Evolutionary conservation across 2,329 filamentous ascomycete genomes (phyloP).

Genomic region (Arachnopeziza araneosa): DNA sequence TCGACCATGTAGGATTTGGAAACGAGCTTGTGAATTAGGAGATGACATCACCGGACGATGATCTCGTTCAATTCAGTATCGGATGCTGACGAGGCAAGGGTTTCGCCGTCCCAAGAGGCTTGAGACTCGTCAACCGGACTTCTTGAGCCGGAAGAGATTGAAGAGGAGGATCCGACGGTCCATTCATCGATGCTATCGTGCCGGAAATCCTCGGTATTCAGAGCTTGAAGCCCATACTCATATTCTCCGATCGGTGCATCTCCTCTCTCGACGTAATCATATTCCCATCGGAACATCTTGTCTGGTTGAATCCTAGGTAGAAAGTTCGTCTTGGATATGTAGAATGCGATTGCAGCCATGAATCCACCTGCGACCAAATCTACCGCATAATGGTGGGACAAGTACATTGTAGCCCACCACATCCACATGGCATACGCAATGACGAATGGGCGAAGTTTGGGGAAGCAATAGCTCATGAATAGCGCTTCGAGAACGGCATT

Average conservation of each 20-base stretch:
- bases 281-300: slow-evolving; percentile 89
- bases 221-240: slow-evolving; percentile 41
- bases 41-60: slow-evolving; percentile 20
- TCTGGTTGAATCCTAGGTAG: slow-evolving; percentile 76
- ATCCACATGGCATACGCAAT: slow-evolving; percentile 85
- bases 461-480: slow-evolving; percentile 92
- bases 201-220: slow-evolving; percentile 25
- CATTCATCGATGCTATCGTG: slow-evolving; percentile 72
- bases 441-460: slow-evolving; percentile 72
- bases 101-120: slow-evolving; percentile 51
- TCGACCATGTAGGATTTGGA: slow-evolving; percentile 9
- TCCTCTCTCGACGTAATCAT: slow-evolving; percentile 86
- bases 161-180: slow-evolving; percentile 79
- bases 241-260: slow-evolving; percentile 53
- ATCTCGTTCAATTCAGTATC: slow-evolving; percentile 30
- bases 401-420: slow-evolving; percentile 98
- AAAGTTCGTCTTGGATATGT: slow-evolving; percentile 73
- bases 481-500: slow-evolving; percentile 85
- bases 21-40: slow-evolving; percentile 1
- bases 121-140: slow-evolving; percentile 48
- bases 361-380: slow-evolving; percentile 85
- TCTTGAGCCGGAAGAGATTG: slow-evolving; percentile 30
- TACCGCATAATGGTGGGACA: slow-evolving; percentile 94
- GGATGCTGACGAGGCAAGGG: slow-evolving; percentile 35
- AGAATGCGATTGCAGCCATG: slow-evolving; percentile 73